Percentiles rank a stretch among this genome's conserved stretches.
phyloP scores from a whole-genome alignment of 1,139 yeast species.

The Lizanozyma gosingica region DNA sequence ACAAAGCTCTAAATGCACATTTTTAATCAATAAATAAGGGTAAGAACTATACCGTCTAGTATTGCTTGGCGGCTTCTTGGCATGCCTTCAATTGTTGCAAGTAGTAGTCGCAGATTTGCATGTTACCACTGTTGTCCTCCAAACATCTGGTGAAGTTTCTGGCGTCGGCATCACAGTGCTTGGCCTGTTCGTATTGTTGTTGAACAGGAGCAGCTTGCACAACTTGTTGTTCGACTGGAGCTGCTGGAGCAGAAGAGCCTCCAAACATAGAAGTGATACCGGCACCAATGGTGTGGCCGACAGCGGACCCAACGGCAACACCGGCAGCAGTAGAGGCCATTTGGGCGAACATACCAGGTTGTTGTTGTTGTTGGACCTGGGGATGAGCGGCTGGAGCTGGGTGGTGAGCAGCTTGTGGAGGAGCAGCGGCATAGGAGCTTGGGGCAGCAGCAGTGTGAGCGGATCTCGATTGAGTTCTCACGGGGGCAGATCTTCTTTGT shows the following conservation, averaged over 20 bases:
- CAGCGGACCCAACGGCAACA: slow-evolving; percentile 96
- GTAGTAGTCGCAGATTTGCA: slow-evolving; percentile 94
- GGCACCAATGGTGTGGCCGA: slow-evolving; percentile 95
- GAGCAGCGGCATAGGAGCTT: slow-evolving; percentile 27
- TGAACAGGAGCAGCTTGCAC: slow-evolving; percentile 29
- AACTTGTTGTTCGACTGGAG: slow-evolving; percentile 40
- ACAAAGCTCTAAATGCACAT: too few species aligned
- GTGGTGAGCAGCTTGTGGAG: slow-evolving; percentile 21
- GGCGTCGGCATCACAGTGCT: slow-evolving; percentile 84
- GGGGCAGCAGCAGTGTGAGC: slow-evolving; percentile 73
- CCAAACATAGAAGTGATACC: slow-evolving; percentile 87
- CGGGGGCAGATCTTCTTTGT: slow-evolving; percentile 55
- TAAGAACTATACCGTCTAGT: too few species aligned
- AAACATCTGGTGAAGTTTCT: slow-evolving; percentile 92
- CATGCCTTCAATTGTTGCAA: slow-evolving; percentile 96
- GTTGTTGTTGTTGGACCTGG: slow-evolving; percentile 33
- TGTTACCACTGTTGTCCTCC: slow-evolving; percentile 87
- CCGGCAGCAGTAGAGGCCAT: slow-evolving; percentile 99
- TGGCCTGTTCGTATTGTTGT: slow-evolving; percentile 41
- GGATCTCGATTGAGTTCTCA: slow-evolving; percentile 56
- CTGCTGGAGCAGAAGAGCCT: slow-evolving; percentile 56
- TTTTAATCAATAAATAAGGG: too few species aligned
- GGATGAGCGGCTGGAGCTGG: slow-evolving; percentile 30
- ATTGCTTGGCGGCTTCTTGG: slow-evolving; percentile 85
- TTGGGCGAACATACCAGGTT: slow-evolving; percentile 88